Conservation (phyloP, 345 rosid species). For the Euclidium syriacum region DNA sequence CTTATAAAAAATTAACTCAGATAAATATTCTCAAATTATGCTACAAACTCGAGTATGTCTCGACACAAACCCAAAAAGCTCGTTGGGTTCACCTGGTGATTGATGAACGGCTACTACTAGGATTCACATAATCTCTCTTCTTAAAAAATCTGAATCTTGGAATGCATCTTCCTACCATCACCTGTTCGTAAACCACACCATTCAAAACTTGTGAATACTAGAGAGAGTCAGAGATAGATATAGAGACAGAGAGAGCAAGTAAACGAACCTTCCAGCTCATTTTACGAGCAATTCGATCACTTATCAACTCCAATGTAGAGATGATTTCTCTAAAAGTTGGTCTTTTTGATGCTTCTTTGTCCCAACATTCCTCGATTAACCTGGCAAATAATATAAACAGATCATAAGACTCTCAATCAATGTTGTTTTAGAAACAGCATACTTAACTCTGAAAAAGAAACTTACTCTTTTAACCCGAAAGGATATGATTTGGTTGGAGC, state of each 20-base stretch:
- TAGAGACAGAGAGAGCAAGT: conserved; percentile 6
- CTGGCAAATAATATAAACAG: conserved; percentile 27
- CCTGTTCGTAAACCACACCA: conserved; percentile 36
- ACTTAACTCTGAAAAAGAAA: neutral
- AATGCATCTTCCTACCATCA: conserved; percentile 46
- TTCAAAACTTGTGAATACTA: neutral
- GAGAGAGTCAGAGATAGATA: neutral
- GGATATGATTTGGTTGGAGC: conserved; percentile 55
- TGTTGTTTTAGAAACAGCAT: neutral
- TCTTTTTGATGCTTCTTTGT: conserved; percentile 53
- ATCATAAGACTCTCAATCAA: neutral
- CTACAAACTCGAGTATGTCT: too few species aligned
- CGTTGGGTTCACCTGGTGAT: conserved; percentile 31
- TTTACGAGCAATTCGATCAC: conserved; percentile 37
- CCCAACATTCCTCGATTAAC: conserved; percentile 74
- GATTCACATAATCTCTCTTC: conserved; percentile 45
- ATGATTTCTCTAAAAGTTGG: conserved; percentile 69
- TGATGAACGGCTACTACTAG: conserved; percentile 49
- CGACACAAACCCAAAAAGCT: neutral
- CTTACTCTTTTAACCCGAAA: conserved; percentile 61
- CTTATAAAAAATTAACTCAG: too few species aligned
- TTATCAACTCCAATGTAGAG: conserved; percentile 41
- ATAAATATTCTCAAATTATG: too few species aligned
- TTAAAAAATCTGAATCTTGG: conserved; percentile 37
- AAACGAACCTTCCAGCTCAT: conserved; percentile 55